These are phyloP conservation scores for Arxiozyma bovina DNA, from an alignment of 1,139 yeast genomes.

Conservation along the genomic window DNA sequence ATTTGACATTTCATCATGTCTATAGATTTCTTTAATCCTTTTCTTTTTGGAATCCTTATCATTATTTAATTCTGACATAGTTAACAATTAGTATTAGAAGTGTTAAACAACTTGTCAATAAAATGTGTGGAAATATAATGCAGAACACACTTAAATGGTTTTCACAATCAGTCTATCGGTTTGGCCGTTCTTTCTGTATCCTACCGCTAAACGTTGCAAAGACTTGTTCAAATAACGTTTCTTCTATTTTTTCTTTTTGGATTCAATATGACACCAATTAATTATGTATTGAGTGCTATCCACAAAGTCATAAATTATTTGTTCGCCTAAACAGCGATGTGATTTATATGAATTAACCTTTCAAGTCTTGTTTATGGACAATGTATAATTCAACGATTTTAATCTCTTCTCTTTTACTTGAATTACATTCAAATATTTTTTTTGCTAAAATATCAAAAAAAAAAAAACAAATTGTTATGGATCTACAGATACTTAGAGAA, in stretches of 20 bases:
- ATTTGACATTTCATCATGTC: conserved; percentile 66
- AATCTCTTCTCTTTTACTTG: background rate
- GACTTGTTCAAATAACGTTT: background rate
- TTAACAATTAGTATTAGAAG: background rate
- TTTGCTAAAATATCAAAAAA: background rate
- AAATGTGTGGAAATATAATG: background rate
- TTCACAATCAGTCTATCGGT: background rate
- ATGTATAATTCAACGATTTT: too few relatives aligned
- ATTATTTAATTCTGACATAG: conserved; percentile 1
- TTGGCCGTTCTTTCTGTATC: background rate
- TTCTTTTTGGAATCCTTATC: conserved; percentile 11
- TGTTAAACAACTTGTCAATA: too few relatives aligned
- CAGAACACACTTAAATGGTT: background rate
- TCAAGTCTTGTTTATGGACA: too few relatives aligned
- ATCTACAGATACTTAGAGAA: background rate
- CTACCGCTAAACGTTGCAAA: background rate
- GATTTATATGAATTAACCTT: too few relatives aligned
- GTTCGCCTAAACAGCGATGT: background rate
- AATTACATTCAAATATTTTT: too few relatives aligned
- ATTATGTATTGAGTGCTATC: too few relatives aligned
- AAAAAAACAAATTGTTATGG: too few relatives aligned
- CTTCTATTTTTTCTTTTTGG: background rate
- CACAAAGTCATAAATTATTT: background rate
- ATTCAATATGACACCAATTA: background rate
- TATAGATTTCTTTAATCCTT: conserved; percentile 34